A percentile compares a stretch with the other conserved stretches of the same genome.
These are phyloP conservation scores for Fagopyrum tataricum DNA, from an alignment of 148 eudicot genomes.

Conservation along the genomic window DNA sequence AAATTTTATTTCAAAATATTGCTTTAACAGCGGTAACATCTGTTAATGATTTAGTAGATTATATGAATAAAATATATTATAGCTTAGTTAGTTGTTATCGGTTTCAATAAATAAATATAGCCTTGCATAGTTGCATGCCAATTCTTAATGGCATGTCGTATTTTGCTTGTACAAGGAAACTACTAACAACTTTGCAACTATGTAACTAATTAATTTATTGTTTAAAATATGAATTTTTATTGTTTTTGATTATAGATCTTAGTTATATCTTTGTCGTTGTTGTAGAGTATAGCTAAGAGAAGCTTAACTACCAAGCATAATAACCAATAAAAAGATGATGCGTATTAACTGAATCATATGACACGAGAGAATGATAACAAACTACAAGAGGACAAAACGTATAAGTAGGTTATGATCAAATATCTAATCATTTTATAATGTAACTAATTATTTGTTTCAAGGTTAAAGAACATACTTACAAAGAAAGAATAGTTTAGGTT, in stretches of 20 bases:
- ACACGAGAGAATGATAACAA: neutral
- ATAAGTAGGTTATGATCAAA: neutral
- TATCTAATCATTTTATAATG: neutral
- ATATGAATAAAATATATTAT: too few relatives aligned
- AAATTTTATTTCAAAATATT: too few relatives aligned
- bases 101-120: neutral
- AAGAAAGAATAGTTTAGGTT: too few relatives aligned
- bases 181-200: neutral
- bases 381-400: neutral
- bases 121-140: neutral
- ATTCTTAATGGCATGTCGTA: neutral
- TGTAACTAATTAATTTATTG: neutral
- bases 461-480: too few relatives aligned
- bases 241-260: neutral
- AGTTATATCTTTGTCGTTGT: neutral
- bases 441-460: neutral
- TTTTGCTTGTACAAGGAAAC: neutral
- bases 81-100: neutral
- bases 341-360: constrained; percentile 2
- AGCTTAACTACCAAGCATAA: neutral
- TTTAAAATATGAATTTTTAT: neutral
- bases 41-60: too few relatives aligned
- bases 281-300: neutral
- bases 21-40: too few relatives aligned
- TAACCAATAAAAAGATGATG: neutral